Base-by-base conservation (phyloP, 208 protist species). In the Trypanosoma grayi region DNA sequence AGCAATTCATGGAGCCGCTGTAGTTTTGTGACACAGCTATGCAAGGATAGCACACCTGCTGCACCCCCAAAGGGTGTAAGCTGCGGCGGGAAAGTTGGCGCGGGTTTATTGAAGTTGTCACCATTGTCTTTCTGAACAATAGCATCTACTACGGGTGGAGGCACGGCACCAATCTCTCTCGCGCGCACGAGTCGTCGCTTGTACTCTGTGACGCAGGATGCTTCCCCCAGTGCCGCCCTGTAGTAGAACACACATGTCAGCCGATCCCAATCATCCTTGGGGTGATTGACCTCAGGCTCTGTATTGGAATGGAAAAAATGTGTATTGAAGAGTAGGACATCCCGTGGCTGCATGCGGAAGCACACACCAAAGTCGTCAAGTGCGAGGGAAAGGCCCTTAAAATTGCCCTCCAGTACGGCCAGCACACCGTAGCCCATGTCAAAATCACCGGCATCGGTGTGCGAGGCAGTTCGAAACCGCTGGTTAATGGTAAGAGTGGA, bases 191-290 rank as follows among this genome's bases (percentile, higher is more conserved):
- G 66, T 4, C 88, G 80, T 5, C 88, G 77, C 34, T 40, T 16
- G 66, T 97, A 97, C 60, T 92, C 80, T 4, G 66, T 71, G 51
- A 92, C 82, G 54, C 80, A 83, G 2, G 60, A 36, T 7, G 82
- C 73, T 60, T 93, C 87, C 1, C 90, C 91, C 0, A 97, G 70
- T 7, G 71, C 53, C 4, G 78, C 66, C 55, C 91, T 81, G 66
- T 94, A 97, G 71, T 97, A 97, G 55, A 95, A 94, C 3, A 97
- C 91, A 64, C 91, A 95, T 2, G 86, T 90, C 8, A 97, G 71
- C 22, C 91, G 54, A 46, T 53, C 62, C 87, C 91, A 97, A 18
- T 70, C 51, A 18, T 57, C 60, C 4, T 55, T 72, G n/a, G 24
- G 25, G 45, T 81, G 52, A 50, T 65, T 45, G 28, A 48, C n/a